These are phyloP conservation scores for Rosa hybrid DNA, from an alignment of 331 rosid species.

Conservation along the genomic window DNA sequence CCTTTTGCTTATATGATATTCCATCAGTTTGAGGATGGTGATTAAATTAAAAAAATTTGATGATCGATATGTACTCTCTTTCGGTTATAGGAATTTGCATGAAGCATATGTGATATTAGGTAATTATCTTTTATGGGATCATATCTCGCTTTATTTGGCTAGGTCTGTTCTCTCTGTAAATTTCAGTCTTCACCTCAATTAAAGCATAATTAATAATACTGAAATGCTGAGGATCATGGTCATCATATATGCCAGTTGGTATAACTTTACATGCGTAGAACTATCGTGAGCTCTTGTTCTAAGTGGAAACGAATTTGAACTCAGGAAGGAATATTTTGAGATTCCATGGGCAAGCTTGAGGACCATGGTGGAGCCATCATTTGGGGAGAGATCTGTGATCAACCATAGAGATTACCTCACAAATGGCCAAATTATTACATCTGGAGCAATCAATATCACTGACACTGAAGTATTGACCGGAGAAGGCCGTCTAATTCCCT, in stretches of 20 bases:
- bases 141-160: neutral
- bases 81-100: neutral
- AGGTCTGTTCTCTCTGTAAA: neutral
- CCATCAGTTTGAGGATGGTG: neutral
- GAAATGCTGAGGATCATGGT: neutral
- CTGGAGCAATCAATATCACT: slow-evolving; percentile 48
- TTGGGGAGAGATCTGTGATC: slow-evolving; percentile 60
- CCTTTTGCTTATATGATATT: neutral
- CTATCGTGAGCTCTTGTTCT: slow-evolving; percentile 1
- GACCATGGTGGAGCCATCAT: slow-evolving; percentile 76
- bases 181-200: neutral
- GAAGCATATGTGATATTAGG: neutral
- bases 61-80: neutral
- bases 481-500: slow-evolving; percentile 48
- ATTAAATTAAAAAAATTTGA: neutral
- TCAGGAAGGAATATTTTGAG: slow-evolving; percentile 88
- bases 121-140: neutral
- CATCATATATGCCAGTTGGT: neutral
- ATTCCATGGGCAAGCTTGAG: slow-evolving; percentile 80
- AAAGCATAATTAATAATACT: neutral
- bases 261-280: neutral
- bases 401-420: slow-evolving; percentile 66
- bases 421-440: slow-evolving; percentile 45
- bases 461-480: slow-evolving; percentile 61
- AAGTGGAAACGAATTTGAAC: slow-evolving; percentile 14